Percentiles rank a stretch among this genome's conserved stretches.
Conservation (phyloP, 371 early-diverging fungal genomes). For the Mucor circinelloides region DNA sequence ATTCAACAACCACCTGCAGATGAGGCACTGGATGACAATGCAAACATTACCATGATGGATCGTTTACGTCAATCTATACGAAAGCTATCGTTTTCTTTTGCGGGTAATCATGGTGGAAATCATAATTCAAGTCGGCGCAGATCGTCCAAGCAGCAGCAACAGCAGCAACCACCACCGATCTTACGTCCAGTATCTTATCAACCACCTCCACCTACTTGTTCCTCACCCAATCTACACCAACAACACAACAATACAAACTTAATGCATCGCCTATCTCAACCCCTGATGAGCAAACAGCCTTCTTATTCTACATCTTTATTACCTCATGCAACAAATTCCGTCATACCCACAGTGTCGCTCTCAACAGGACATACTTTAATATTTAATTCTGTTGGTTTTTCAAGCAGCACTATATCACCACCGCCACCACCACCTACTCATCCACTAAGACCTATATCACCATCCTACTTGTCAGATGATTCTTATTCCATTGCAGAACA, state of each 20-base stretch:
- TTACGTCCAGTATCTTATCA: conserved; percentile 14
- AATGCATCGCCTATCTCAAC: conserved; percentile 11
- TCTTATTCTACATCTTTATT: conserved; percentile 26
- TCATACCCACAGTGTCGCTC: conserved; percentile 23
- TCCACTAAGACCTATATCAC: conserved; percentile 19
- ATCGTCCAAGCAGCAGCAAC: conserved; percentile 5
- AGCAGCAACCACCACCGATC: background rate
- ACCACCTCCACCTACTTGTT: background rate
- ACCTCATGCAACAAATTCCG: conserved; percentile 23
- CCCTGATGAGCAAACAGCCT: conserved; percentile 20
- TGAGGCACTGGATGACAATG: conserved; percentile 13
- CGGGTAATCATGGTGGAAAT: background rate
- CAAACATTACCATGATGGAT: conserved; percentile 37
- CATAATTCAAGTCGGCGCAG: background rate
- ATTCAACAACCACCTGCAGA: background rate
- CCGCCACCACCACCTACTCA: conserved; percentile 3
- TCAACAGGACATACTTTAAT: conserved; percentile 28
- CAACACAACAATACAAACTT: background rate
- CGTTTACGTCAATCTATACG: conserved; percentile 27
- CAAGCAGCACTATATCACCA: conserved; percentile 14
- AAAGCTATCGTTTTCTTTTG: conserved; percentile 26
- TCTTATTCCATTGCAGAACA: conserved; percentile 7
- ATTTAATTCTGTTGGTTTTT: conserved; percentile 16
- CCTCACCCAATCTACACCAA: background rate
- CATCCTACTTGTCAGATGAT: conserved; percentile 13